phyloP scores from a whole-genome alignment of 805 yeast genomes.

The Barnettozyma populi region DNA sequence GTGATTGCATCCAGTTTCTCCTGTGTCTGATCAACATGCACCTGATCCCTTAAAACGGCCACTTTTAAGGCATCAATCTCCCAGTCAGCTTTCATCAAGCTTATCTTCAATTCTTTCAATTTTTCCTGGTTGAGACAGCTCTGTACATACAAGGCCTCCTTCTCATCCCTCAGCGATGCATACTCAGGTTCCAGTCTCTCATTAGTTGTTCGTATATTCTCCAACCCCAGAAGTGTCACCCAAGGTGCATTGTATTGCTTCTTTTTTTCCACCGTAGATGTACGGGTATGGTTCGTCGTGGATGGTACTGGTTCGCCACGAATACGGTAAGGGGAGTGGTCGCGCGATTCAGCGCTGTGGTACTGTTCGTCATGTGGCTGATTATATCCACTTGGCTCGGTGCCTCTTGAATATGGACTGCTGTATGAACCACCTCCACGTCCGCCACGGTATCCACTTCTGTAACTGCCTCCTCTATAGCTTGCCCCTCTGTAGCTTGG shows the following conservation, averaged over 20 bases:
- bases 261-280: not conserved
- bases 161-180: conserved; percentile 8
- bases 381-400: not conserved
- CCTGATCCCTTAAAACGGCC: conserved; percentile 26
- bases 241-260: conserved; percentile 12
- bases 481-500: not conserved
- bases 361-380: not conserved
- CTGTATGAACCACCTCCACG: not conserved
- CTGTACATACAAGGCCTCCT: conserved; percentile 15
- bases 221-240: conserved; percentile 10
- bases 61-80: conserved; percentile 26
- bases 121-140: conserved; percentile 22
- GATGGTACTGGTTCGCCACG: not conserved
- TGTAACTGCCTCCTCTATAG: not conserved
- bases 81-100: conserved; percentile 19
- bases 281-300: not conserved
- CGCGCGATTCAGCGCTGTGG: not conserved
- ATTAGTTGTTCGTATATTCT: conserved; percentile 1
- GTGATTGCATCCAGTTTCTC: conserved; percentile 29
- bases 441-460: conserved; percentile 2
- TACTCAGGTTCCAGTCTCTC: conserved; percentile 3
- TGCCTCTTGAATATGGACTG: conserved; percentile 1
- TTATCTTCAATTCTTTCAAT: conserved; percentile 20
- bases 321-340: not conserved
- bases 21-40: conserved; percentile 31